phyloP scores from a whole-genome alignment of 2,329 filamentous ascomycete genomes.

The Fusarium palustre region DNA sequence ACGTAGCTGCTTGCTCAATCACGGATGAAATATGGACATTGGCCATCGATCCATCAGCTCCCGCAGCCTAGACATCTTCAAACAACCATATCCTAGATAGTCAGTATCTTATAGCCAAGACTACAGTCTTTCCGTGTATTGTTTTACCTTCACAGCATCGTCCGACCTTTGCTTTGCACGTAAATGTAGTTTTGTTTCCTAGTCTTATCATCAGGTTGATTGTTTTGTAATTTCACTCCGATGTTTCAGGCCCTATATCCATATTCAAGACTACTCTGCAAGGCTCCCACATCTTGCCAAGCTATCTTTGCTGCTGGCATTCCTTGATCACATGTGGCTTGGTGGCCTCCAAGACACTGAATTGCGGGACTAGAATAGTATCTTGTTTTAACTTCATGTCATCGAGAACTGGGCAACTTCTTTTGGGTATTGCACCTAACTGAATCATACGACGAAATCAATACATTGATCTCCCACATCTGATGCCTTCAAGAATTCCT shows the following conservation, averaged over 20 bases:
- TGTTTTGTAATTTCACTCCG: background rate
- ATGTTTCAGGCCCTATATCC: background rate
- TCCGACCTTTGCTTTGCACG: background rate
- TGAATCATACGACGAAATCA: background rate
- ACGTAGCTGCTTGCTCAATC: background rate
- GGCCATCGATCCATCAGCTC: background rate
- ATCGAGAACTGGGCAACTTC: background rate
- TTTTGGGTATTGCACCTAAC: conserved; percentile 9
- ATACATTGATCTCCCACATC: background rate
- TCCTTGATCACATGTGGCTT: conserved; percentile 15
- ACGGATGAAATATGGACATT: background rate
- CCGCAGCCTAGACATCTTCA: background rate
- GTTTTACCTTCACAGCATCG: background rate
- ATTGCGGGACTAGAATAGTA: background rate
- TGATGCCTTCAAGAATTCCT: background rate
- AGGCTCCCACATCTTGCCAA: conserved; percentile 7
- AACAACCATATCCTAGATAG: background rate
- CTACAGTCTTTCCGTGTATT: background rate
- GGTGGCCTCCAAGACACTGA: conserved; percentile 10
- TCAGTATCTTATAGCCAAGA: background rate
- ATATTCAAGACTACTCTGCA: background rate
- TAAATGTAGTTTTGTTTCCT: background rate
- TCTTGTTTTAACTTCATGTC: conserved; percentile 36
- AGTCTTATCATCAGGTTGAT: background rate
- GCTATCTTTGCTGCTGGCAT: conserved; percentile 8